A percentile compares a stretch with the other conserved stretches of the same genome.
Conservation (phyloP, 768 basidiomycete species). For the Brasilioporus rufonigricans region DNA sequence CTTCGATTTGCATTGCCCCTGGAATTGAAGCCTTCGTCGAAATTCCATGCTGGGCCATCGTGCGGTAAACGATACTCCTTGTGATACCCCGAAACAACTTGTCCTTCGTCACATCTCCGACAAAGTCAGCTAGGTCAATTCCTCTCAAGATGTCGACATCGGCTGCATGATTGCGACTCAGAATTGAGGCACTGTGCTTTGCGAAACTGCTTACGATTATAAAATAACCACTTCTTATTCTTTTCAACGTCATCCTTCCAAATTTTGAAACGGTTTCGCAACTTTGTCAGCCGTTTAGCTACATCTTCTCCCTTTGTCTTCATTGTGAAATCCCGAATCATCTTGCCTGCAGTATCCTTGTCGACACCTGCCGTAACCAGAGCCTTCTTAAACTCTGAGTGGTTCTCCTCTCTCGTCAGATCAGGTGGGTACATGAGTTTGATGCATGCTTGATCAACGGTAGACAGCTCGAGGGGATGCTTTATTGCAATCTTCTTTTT, state of each 20-base stretch:
- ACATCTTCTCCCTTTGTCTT: not conserved
- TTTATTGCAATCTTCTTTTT: not conserved
- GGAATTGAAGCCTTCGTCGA: not conserved
- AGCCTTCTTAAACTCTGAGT: not conserved
- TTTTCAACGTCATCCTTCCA: not conserved
- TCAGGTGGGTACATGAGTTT: not conserved
- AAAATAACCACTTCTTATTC: not conserved
- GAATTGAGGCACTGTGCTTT: not conserved
- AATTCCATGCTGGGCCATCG: not conserved
- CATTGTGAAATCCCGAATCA: not conserved
- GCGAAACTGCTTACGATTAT: not conserved
- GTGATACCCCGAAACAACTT: not conserved
- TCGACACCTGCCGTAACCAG: not conserved
- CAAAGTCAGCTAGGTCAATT: not conserved
- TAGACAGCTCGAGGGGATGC: not conserved
- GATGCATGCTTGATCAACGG: not conserved
- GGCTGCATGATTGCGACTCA: not conserved
- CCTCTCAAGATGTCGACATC: not conserved
- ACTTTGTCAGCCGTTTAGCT: not conserved
- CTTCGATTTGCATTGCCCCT: not conserved
- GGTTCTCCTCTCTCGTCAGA: not conserved
- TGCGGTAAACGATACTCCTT: not conserved
- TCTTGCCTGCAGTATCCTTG: not conserved
- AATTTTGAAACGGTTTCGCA: not conserved
- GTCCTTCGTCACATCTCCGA: not conserved